A percentile compares a stretch with the other conserved stretches of the same genome.
These are phyloP conservation scores for Hyphopichia pseudoburtonii DNA, from an alignment of 1,139 yeast genomes.

Conservation along the genomic window DNA sequence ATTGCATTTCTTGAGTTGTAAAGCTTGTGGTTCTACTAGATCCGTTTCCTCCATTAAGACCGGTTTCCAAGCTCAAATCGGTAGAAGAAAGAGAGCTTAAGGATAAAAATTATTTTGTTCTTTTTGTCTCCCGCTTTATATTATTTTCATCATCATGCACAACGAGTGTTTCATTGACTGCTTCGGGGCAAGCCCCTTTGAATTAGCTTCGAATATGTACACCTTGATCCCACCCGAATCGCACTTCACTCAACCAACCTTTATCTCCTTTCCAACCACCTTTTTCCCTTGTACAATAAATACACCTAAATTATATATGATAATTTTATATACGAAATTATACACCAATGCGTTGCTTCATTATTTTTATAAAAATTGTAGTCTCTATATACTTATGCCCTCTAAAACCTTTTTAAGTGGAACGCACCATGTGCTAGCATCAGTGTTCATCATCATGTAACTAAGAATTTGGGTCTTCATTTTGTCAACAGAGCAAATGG, in stretches of 20 bases:
- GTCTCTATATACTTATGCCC: conserved; percentile 12
- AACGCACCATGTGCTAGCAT: conserved; percentile 56
- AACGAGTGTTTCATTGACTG: too few species aligned
- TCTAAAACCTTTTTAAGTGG: conserved; percentile 55
- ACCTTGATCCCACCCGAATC: too few species aligned
- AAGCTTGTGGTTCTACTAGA: conserved; percentile 96
- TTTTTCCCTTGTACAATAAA: conserved; percentile 3
- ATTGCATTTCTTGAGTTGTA: conserved; percentile 95
- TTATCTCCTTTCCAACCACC: neutral
- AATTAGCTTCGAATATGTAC: too few species aligned
- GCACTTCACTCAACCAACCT: too few species aligned
- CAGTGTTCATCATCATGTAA: conserved; percentile 52
- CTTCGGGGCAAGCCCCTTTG: too few species aligned
- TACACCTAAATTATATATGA: too few species aligned
- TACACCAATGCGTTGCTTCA: neutral
- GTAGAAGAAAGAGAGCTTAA: conserved; percentile 64
- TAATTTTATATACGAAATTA: too few species aligned
- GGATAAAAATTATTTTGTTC: neutral
- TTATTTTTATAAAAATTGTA: neutral
- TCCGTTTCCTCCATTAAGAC: conserved; percentile 97
- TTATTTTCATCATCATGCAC: too few species aligned
- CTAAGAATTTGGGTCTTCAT: conserved; percentile 32
- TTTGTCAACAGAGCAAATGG: conserved; percentile 7
- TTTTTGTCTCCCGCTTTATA: too few species aligned
- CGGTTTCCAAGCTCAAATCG: conserved; percentile 98